Base-by-base conservation (phyloP, 768 basidiomycete species). In the Tricholoma hemisulphureum region DNA sequence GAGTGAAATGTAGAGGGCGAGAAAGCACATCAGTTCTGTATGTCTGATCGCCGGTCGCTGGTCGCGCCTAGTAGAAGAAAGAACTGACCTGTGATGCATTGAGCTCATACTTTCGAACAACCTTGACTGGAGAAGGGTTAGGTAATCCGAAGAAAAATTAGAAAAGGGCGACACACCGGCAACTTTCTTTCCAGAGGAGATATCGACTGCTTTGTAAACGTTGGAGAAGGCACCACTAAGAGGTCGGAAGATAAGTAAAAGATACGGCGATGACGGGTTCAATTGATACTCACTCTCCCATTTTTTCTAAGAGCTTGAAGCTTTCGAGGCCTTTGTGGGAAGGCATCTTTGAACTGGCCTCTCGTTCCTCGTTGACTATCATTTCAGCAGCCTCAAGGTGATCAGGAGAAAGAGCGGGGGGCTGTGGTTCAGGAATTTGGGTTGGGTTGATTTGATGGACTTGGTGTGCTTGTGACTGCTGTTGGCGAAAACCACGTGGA, bases 201-300 rank as follows among this genome's bases (percentile, higher is more conserved):
- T 79, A 69, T 98, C 91, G 55, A 89, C 65, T 13, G 94, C 96
- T 70, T 91, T 92, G 81, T 96, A 99, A 8, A 99, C 96, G 69
- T 97, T 93, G n/a, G 95, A 98, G 71, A 99, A 99, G 41, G 96
- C 96, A 58, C 96, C 96, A 66, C 87, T 92, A 58, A 32, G 31
- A 71, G 56, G 54, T 39, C 37, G 65, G 71, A 52, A 58, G 55
- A 58, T 57, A 31, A 32, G 58, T 50, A 58, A 55, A 51, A 55
- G 57, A 48, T 54, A 45, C 48, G 53, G 49, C 61, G 61, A 24
- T 43, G 32, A 56, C 53, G 14, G 23, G 9, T 18, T 29, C n/a
- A 29, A 55, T 49, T 53, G 39, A 14, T 34, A 88, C 93, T 72
- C 61, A 95, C 93, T 95, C 93, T 79, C 93, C 93, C 93, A 94